Evolutionary conservation across 163 green algal species (phyloP).

Genomic region (Chloromonas sp.): DNA sequence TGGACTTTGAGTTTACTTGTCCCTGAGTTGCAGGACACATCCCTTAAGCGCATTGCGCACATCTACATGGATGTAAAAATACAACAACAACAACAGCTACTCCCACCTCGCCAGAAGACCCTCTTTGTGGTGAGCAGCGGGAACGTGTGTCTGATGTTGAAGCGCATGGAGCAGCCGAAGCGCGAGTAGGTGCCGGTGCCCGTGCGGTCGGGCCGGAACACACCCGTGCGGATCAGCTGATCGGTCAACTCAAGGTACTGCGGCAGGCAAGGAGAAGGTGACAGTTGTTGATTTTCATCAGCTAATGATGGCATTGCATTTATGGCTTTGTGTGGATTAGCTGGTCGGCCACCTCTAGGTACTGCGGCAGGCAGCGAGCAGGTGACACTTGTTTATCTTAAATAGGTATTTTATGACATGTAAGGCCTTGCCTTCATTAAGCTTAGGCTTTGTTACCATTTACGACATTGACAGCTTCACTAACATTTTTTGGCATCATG

Average conservation of each 20-base stretch:
- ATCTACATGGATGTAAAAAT: no score
- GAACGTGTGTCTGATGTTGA: slow-evolving; percentile 93
- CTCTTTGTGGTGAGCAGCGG: slow-evolving; percentile 97
- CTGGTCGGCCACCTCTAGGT: not conserved
- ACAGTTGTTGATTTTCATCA: no score
- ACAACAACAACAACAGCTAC: no score
- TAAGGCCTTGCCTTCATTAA: no score
- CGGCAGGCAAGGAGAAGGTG: not conserved
- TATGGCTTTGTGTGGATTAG: not conserved
- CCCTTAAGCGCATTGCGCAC: no score
- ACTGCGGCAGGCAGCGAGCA: not conserved
- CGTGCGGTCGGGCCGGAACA: slow-evolving; percentile 81
- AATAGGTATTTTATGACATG: no score
- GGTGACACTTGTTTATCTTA: not conserved
- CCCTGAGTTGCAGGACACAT: no score
- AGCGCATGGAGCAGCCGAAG: slow-evolving; percentile 88
- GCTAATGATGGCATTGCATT: no score
- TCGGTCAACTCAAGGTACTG: slow-evolving; percentile 95
- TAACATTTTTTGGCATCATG: no score
- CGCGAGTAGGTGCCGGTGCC: slow-evolving; percentile 91
- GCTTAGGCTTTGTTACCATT: no score
- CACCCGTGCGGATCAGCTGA: slow-evolving; percentile 79
- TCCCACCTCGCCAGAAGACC: slow-evolving; percentile 86
- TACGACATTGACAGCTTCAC: no score
- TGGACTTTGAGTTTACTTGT: no score